Evolutionary conservation across 2,329 filamentous ascomycete genomes (phyloP), one percentile per base, ranked within the genome.

Genomic region (Colletotrichum spaethianum): DNA sequence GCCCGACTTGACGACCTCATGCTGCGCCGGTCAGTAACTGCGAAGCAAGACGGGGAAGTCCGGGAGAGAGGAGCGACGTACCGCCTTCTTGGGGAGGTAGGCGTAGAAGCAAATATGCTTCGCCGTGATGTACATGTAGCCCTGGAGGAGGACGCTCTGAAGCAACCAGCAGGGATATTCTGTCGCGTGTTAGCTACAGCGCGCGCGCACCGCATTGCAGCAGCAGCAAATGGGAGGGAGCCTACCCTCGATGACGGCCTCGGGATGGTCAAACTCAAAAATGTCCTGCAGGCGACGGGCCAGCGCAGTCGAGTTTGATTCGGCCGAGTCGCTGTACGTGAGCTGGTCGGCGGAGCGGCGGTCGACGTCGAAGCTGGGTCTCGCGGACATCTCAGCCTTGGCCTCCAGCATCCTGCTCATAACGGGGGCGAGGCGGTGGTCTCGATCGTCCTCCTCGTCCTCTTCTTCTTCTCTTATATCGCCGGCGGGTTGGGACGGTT

Each of bases 101-200:
- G 96, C 95, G 80, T 98, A 98, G 81, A 98, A 99, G 83, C 95
- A 98, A 73, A 98, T 93, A 80, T 99, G 96, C 76, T 92, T 93
- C 73, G 93, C 88, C 0, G 96, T 98, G 78, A 99, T 94, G 83
- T 98, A 98, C 88, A 99, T 92, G 80, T 96, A 98, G 7, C 96
- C 96, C 79, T 98, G 95, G 11, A 98, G 88, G 38, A 98, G 86
- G 55, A 98, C 94, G 78, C 93, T 98, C 80, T 98, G 95, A 42
- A 98, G 84, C 48, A 98, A 85, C 92, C 94, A 98, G 83, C 96
- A 98, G 11, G 95, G 93, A 80, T 97, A 98, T 84, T 98, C 96
- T 90, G 59, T 4, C 20, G 56, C 7, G 36, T 20, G 70, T 79
- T 72, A 75, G 74, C 61, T 48, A 61, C 62, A 75, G 60, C 31